Percentiles rank a stretch among this genome's conserved stretches.
These are phyloP conservation scores for Zygosaccharomyces pseudobailii DNA, from an alignment of 1,139 yeast species.

Conservation along the genomic window DNA sequence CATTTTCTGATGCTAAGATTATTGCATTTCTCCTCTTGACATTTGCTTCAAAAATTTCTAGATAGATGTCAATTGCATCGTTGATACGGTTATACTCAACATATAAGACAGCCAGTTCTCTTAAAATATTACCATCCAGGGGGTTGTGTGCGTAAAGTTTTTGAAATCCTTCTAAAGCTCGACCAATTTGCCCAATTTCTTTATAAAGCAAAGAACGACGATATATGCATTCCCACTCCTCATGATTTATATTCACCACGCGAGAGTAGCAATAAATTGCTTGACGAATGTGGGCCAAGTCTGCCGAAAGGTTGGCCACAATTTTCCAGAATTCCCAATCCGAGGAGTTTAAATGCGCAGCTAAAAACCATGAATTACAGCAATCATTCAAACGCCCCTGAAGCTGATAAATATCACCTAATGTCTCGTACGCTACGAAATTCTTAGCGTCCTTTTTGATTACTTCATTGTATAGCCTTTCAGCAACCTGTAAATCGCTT, in stretches of 20 bases:
- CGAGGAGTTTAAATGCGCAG: constrained; percentile 75
- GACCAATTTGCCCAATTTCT: constrained; percentile 56
- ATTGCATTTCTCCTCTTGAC: constrained; percentile 32
- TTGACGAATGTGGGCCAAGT: constrained; percentile 68
- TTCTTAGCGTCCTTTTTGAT: constrained; percentile 72
- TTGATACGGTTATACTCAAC: constrained; percentile 68
- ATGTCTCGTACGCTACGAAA: constrained; percentile 75
- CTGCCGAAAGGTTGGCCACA: constrained; percentile 71
- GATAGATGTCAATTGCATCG: constrained; percentile 78
- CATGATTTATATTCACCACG: constrained; percentile 58
- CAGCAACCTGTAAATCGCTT: constrained; percentile 61
- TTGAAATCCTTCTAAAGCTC: constrained; percentile 74
- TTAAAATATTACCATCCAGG: constrained; percentile 53
- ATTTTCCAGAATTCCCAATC: constrained; percentile 80
- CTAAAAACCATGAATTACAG: constrained; percentile 75
- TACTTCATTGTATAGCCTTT: constrained; percentile 63
- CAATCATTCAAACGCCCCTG: constrained; percentile 67
- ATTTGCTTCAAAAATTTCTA: constrained; percentile 58
- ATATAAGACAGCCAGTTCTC: constrained; percentile 73
- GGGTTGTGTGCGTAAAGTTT: constrained; percentile 60
- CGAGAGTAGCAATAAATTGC: constrained; percentile 82
- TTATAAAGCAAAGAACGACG: constrained; percentile 64
- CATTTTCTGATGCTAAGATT: constrained; percentile 30
- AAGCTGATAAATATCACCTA: constrained; percentile 77
- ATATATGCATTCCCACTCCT: constrained; percentile 50